Conservation (phyloP, 2,329 filamentous ascomycete species). For the Rhexocercosporidium sp. region DNA sequence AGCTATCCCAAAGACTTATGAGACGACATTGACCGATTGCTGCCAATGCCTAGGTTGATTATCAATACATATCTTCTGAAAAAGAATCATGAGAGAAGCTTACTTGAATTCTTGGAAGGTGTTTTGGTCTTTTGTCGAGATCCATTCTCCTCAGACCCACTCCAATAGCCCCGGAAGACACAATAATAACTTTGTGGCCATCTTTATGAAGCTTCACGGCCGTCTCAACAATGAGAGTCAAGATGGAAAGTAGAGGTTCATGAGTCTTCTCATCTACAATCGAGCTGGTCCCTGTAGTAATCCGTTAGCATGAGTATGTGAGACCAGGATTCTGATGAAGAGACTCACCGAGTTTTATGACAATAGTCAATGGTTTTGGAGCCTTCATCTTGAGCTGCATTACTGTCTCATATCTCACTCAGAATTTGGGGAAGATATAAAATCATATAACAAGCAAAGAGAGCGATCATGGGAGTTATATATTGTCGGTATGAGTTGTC, state of each 20-base stretch:
- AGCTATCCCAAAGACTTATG: slow-evolving; percentile 92
- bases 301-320: slow-evolving; percentile 21
- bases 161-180: slow-evolving; percentile 96
- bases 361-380: slow-evolving; percentile 63
- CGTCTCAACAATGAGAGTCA: slow-evolving; percentile 93
- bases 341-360: slow-evolving; percentile 68
- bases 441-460: slow-evolving; percentile 4
- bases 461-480: background rate
- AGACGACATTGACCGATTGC: slow-evolving; percentile 95
- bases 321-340: slow-evolving; percentile 14
- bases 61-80: background rate
- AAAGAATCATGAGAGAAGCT: slow-evolving; percentile 18
- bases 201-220: slow-evolving; percentile 85
- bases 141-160: slow-evolving; percentile 92
- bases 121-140: slow-evolving; percentile 83
- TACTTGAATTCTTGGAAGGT: slow-evolving; percentile 85
- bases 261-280: slow-evolving; percentile 97
- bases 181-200: slow-evolving; percentile 93
- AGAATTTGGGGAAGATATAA: background rate
- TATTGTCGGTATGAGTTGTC: background rate
- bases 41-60: slow-evolving; percentile 71
- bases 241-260: slow-evolving; percentile 87
- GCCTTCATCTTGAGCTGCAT: slow-evolving; percentile 52
- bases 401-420: background rate
- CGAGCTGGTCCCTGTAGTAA: slow-evolving; percentile 83